These are phyloP conservation scores for Blastomyces percursus DNA, from an alignment of 2,329 filamentous ascomycete genomes.

Conservation along the genomic window DNA sequence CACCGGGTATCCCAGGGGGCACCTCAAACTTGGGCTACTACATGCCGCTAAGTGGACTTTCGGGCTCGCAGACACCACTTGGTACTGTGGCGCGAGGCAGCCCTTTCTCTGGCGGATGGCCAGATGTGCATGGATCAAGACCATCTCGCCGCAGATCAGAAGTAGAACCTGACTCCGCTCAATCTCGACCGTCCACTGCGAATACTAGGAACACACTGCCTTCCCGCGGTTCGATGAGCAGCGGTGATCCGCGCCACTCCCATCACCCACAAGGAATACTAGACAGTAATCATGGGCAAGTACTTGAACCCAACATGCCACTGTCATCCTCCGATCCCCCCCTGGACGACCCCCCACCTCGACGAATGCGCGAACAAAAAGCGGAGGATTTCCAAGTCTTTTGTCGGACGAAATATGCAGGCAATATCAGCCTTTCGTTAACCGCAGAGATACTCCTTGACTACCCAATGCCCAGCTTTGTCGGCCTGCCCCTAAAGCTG, in stretches of 20 bases:
- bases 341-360: conserved; percentile 24
- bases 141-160: conserved; percentile 21
- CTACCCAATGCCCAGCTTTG: conserved; percentile 97
- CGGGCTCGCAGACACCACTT: conserved; percentile 39
- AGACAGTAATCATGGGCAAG: conserved; percentile 10
- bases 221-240: conserved; percentile 17
- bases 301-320: conserved; percentile 1
- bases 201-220: conserved; percentile 32
- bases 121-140: conserved; percentile 8
- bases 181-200: conserved; percentile 36
- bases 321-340: conserved; percentile 2
- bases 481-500: conserved; percentile 84
- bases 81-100: conserved; percentile 37
- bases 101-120: conserved; percentile 11
- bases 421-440: conserved; percentile 74
- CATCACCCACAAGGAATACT: conserved; percentile 16
- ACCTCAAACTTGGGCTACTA: conserved; percentile 39
- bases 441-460: conserved; percentile 94
- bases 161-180: conserved; percentile 25
- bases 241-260: conserved; percentile 19
- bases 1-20: conserved; percentile 39
- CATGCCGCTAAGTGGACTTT: conserved; percentile 38
- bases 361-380: conserved; percentile 57
- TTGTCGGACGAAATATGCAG: conserved; percentile 78
- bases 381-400: conserved; percentile 87